Base-by-base conservation (phyloP, 2,329 filamentous ascomycete species). In the Fusarium sacchari region DNA sequence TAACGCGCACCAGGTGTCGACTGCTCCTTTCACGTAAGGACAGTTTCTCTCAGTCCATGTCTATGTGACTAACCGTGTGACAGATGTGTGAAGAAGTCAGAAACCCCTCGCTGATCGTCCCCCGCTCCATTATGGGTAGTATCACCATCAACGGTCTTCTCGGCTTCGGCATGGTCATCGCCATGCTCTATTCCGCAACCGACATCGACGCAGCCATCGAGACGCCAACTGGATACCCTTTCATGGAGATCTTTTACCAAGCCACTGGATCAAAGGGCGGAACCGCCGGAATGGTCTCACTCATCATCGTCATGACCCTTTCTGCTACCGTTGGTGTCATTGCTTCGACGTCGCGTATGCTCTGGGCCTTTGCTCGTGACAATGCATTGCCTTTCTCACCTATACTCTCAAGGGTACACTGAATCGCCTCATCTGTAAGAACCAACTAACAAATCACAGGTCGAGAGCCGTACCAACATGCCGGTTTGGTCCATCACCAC, bases 71-170 rank as follows among this genome's bases (percentile, higher is more conserved):
- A 5, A 28, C 13, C 6, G 30, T 4, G 1, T 4, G 10, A 3
- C 12, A 77, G 75, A 76, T 77, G 75, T 75, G 75, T 4, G 75
- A 77, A 34, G 75, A 77, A 34, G 74, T 77, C 14, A 26, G 49
- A 10, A 77, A 77, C 15, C 75, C 75, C 8, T 77, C 75, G 0
- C 8, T 77, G 5, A 66, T 69, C 5, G 75, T 77, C 8, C 75
- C 75, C 4, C 60, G 64, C 14, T 77, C 75, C 1, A 77, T 77
- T 11, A 77, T 77, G 73, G 69, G 66, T 0, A 77, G 75, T 26
- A 61, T 77, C 12, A 24, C 40, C 2, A 71, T 77, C 39, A 77
- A 77, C 15, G 75, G 75, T 1, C 42, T 53, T 11, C 43, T 77
- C 18, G 75, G 75, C 30, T 60, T 77, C 5, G 75, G 69, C 0